Evolutionary conservation across 305 asterid genomes (phyloP), one percentile per base, ranked within the genome.

Genomic region (Fraxinus velutina): DNA sequence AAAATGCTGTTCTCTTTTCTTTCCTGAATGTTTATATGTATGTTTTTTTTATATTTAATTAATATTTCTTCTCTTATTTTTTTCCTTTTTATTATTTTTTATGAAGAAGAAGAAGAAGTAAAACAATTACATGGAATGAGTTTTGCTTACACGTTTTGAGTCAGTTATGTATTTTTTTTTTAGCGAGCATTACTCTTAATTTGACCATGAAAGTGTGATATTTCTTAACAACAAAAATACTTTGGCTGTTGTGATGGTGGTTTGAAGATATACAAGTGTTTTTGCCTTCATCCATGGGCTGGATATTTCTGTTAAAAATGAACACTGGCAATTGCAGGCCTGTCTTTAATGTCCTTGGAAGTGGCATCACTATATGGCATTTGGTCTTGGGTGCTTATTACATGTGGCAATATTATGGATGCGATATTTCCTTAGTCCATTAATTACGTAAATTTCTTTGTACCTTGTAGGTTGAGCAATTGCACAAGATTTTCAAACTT

Each of bases 401-500:
- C 6, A n/a, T 60, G 73, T 9, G 70, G 36, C 66, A 44, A 64
- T 68, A 10, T 22, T 47, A 19, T 60, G 13, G 70, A 30, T 80
- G 50, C 13, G 33, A 22, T 68, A 7, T 44, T 75, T 81, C 7
- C 75, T 68, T 44, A 36, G 17, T 34, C 78, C 77, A 19, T 70
- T 79, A 17, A 0, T 83, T 32, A 10, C 50, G 34, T 55, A 12
- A 52, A 15, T 76, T n/a, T 36, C 15, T 80, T 64, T 77, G 44
- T 55, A 44, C 44, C 68, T 66, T 87, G 80, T 85, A 95, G 99
- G 98, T 95, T 83, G 99, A 95, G 88, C 99, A 95, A 89, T 79
- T 95, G 88, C 98, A 95, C 88, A 93, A 95, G 88, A 93, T 95
- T 85, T 95, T 95, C 91, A 95, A 95, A 89, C 92, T 95, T 75